Base-by-base conservation (phyloP, 345 rosid species). In the Brassica incana region DNA sequence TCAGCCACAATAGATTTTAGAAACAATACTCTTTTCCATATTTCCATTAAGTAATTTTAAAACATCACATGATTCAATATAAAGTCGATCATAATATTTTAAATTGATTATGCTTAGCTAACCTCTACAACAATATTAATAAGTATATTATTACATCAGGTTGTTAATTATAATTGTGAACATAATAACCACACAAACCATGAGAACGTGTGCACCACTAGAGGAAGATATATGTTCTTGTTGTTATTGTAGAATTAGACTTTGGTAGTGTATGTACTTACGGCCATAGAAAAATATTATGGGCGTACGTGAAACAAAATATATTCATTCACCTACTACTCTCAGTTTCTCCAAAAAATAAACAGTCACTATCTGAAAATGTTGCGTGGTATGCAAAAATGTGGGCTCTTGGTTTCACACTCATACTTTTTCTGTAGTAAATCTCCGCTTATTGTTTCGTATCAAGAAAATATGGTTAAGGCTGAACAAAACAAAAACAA, bases 361-460 rank as follows among this genome's bases (percentile, higher is more conserved):
- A 9, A 23, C 56, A 50, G 2, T 25, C 70, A 23, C 71, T 20
- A 67, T 67, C 33, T 11, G 18, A 23, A 63, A 67, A 35, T 35
- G 29, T 35, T 35, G 6, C 11, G 69, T 65, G 69, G 48, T 33
- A 35, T 35, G 3, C 11, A 36, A 5, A 45, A 45, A 11, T 6
- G 20, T 10, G 18, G 3, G 3, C n/a, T 67, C 48, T 67, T 12
- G 29, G 16, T 67, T 20, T 40, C 11, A 68, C 1, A 35, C 59
- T 43, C 72, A 40, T 14, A 56, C 32, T 27, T 20, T 64, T 36
- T 36, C 52, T 78, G 30, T 78, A 72, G 30, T 66, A 38, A 72
- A 72, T 33, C 38, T 59, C 48, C 52, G 77, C 77, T 30, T 45
- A 78, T 67, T 78, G 82, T 67, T 78, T 78, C 77, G 68, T 59